Percentiles rank a stretch among this genome's conserved stretches.
Evolutionary conservation across 768 basidiomycete genomes (phyloP).

Genomic region (Calocybe indica): DNA sequence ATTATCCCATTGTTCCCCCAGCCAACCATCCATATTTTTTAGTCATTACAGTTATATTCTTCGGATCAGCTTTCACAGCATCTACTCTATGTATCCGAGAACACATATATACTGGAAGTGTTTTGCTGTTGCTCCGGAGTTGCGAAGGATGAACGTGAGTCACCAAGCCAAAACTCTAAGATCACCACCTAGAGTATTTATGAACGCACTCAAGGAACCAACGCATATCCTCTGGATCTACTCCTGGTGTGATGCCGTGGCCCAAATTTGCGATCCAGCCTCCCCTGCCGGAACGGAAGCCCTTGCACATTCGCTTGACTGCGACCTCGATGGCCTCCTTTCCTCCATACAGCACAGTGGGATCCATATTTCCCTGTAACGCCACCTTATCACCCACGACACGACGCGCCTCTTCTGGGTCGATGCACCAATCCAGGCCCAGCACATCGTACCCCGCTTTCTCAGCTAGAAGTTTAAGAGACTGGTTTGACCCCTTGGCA

Average conservation of each 20-base stretch:
- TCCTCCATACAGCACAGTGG: conserved; percentile 80
- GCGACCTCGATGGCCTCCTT: conserved; percentile 79
- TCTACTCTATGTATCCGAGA: no score
- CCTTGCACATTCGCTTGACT: conserved; percentile 75
- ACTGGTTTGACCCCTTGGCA: conserved; percentile 87
- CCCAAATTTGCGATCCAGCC: conserved; percentile 98
- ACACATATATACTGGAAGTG: no score
- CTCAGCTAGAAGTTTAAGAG: conserved; percentile 54
- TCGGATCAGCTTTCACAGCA: no score
- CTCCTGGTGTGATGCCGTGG: conserved; percentile 94
- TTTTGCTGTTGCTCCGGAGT: no score
- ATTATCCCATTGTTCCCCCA: no score
- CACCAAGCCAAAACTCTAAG: no score
- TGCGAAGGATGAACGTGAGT: no score
- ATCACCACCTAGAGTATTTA: conserved; percentile 52
- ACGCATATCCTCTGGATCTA: conserved; percentile 87
- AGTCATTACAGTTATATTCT: no score
- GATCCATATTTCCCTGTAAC: conserved; percentile 94
- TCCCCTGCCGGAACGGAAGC: conserved; percentile 60
- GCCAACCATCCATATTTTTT: no score
- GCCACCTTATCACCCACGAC: conserved; percentile 58
- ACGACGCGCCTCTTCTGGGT: conserved; percentile 63
- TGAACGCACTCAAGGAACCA: conserved; percentile 92
- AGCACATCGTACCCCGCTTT: conserved; percentile 79
- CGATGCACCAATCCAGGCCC: conserved; percentile 88